Base-by-base conservation (phyloP, 306 rosid genomes). In the Lathyrus sativus region DNA sequence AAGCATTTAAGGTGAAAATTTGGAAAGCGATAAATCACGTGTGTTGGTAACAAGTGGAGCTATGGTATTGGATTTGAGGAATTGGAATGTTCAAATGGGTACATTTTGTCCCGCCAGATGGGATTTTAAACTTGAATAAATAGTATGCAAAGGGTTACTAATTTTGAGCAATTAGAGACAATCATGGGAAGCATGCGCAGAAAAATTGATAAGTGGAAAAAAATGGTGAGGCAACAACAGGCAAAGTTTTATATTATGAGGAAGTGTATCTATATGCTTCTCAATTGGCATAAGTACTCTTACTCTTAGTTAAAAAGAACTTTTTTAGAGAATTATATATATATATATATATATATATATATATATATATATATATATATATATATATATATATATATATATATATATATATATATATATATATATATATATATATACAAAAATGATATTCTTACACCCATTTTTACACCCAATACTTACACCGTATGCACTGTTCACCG, bases 211-310 rank as follows among this genome's bases (percentile, higher is more conserved):
- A 88, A 82, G 81, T 91, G 91, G 91, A 91, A 81, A 74, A 78
- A 86, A 85, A 77, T 82, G 67, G 78, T 78, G 68, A 85, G 83
- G 82, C 93, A 88, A 18, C 96, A 86, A 43, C 85, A 79, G 67
- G 93, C 89, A 64, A 91, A 89, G 84, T 80, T 91, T 51, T 84
- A 81, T 65, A 89, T 91, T 45, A 84, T 85, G 83, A 82, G 90
- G 87, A 75, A 85, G 11, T 91, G 98, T 74, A 79, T 91, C 74
- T 74, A 82, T 63, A 85, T 89, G 90, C 96, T 91, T 81, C 87
- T 91, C 63, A 83, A 89, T 71, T 84, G 88, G 79, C 87, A 81
- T 69, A 81, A 89, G 76, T 63, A 24, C 26, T 24, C 87, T 18
- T 60, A 24, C 26, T 24, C 87, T 18, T 81, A 85, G 59, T 39